Conservation (phyloP, 2,329 filamentous ascomycete species). For the Botryotinia calthae region DNA sequence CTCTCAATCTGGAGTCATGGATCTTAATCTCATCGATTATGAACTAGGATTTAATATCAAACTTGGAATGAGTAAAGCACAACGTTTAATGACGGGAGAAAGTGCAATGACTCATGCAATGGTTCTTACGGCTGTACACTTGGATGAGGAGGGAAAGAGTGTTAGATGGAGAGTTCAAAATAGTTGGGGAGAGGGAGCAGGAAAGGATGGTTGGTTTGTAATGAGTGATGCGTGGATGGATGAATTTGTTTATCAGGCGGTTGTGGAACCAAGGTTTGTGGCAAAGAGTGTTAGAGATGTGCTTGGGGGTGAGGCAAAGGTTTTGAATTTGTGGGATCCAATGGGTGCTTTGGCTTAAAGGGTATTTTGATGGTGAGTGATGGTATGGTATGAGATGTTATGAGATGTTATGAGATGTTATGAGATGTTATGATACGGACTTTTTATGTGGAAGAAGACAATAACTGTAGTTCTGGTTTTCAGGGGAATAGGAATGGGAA, state of each 20-base stretch:
- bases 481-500: not conserved
- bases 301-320: constrained; percentile 65
- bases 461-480: not conserved
- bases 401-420: no score
- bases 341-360: constrained; percentile 68
- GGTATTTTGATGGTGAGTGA: not conserved
- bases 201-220: constrained; percentile 81
- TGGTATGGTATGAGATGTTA: not conserved
- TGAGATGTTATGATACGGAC: not conserved
- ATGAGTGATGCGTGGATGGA: constrained; percentile 83
- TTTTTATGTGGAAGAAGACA: not conserved
- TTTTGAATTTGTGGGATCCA: constrained; percentile 76
- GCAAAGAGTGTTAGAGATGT: constrained; percentile 66
- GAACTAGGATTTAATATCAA: constrained; percentile 78
- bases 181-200: constrained; percentile 69
- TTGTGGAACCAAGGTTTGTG: constrained; percentile 71
- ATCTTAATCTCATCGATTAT: constrained; percentile 73
- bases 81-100: constrained; percentile 71
- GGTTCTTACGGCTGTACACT: constrained; percentile 83
- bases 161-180: constrained; percentile 87
- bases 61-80: constrained; percentile 72
- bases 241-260: constrained; percentile 81
- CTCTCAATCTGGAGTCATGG: constrained; percentile 69
- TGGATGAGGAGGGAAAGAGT: constrained; percentile 62
- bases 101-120: constrained; percentile 88